These are phyloP conservation scores for Xylariomycetidae sp. DNA, from an alignment of 2,329 filamentous ascomycete genomes.

Conservation along the genomic window DNA sequence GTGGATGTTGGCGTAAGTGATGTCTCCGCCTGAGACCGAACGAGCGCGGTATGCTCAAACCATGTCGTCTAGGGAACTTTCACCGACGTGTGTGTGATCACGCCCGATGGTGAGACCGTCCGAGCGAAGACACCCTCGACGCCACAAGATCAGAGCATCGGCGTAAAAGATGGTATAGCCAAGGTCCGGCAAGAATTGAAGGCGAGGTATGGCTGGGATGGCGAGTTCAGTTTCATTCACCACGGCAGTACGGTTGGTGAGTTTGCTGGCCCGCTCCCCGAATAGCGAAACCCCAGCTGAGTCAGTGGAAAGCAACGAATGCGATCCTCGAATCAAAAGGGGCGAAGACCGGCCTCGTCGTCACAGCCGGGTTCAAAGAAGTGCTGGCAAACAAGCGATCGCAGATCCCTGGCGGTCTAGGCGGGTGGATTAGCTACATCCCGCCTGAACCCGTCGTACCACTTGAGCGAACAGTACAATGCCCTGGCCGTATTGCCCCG, in stretches of 20 bases:
- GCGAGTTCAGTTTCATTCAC: constrained; percentile 41
- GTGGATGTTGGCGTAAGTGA: constrained; percentile 20
- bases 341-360: constrained; percentile 38
- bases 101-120: constrained; percentile 35
- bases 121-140: constrained; percentile 41
- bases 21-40: neutral
- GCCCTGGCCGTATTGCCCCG: constrained; percentile 36
- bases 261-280: neutral
- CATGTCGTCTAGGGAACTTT: constrained; percentile 32
- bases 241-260: constrained; percentile 39
- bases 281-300: neutral
- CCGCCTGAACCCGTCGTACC: constrained; percentile 43
- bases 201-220: constrained; percentile 32
- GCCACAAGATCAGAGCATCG: constrained; percentile 38
- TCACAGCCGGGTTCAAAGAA: constrained; percentile 43
- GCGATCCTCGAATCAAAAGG: constrained; percentile 44
- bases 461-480: constrained; percentile 40
- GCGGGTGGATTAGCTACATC: constrained; percentile 41
- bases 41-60: neutral
- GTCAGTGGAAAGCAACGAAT: constrained; percentile 32
- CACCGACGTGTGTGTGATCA: constrained; percentile 41
- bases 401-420: constrained; percentile 44
- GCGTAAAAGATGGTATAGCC: constrained; percentile 37
- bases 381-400: constrained; percentile 39
- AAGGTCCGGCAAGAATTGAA: constrained; percentile 34